Conservation (phyloP, 306 rosid genomes). For the Prunus armeniaca region DNA sequence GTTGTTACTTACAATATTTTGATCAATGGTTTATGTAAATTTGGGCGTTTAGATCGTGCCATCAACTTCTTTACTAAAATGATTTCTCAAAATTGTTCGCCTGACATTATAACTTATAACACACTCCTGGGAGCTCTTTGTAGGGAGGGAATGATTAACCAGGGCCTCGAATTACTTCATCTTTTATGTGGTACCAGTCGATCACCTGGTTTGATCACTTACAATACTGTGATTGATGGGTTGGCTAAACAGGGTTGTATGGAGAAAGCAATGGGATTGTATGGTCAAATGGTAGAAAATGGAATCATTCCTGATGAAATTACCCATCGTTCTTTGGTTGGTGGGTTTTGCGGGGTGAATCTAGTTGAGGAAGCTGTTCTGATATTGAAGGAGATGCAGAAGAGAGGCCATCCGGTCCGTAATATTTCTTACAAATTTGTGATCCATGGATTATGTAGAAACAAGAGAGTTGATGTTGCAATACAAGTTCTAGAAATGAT, state of each 20-base stretch:
- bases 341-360: slow-evolving; percentile 57
- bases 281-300: slow-evolving; percentile 49
- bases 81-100: slow-evolving; percentile 60
- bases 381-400: slow-evolving; percentile 45
- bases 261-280: slow-evolving; percentile 60
- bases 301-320: slow-evolving; percentile 71
- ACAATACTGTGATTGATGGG: slow-evolving; percentile 71
- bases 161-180: slow-evolving; percentile 54
- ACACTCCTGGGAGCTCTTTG: slow-evolving; percentile 70
- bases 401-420: slow-evolving; percentile 38
- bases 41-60: slow-evolving; percentile 66
- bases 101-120: slow-evolving; percentile 80
- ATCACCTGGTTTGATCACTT: slow-evolving; percentile 69
- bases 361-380: slow-evolving; percentile 58
- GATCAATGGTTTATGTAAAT: slow-evolving; percentile 72
- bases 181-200: slow-evolving; percentile 49
- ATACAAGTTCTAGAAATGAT: slow-evolving; percentile 74
- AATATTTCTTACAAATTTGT: slow-evolving; percentile 44
- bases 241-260: slow-evolving; percentile 48
- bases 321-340: slow-evolving; percentile 59
- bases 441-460: slow-evolving; percentile 65
- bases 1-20: slow-evolving; percentile 72
- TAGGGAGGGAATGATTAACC: slow-evolving; percentile 73
- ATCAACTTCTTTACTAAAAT: slow-evolving; percentile 52
- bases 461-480: slow-evolving; percentile 56